Evolutionary conservation across 2,329 filamentous ascomycete genomes (phyloP).

Genomic region (Aureobasidium melanogenum): DNA sequence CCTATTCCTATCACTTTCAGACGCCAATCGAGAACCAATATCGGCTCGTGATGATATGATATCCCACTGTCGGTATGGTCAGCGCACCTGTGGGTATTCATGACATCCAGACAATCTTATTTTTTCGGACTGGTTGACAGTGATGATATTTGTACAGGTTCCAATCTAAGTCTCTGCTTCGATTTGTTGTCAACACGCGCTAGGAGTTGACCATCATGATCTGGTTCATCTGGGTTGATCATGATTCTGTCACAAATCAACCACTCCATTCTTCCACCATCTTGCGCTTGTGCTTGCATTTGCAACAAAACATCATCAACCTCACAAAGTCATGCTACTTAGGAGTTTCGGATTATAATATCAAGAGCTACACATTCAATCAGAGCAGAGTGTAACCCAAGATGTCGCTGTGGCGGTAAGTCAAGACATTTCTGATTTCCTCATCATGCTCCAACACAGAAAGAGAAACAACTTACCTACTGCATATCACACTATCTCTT

Average conservation of each 20-base stretch:
- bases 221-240: background rate
- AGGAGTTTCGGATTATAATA: background rate
- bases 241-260: background rate
- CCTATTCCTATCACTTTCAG: too few species aligned
- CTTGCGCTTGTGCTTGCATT: background rate
- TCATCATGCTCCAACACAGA: too few species aligned
- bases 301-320: background rate
- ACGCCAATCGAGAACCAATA: too few species aligned
- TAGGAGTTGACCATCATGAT: background rate
- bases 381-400: background rate
- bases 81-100: too few species aligned
- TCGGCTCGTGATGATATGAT: too few species aligned
- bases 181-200: background rate
- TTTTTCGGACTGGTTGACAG: too few species aligned
- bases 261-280: background rate
- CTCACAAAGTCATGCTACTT: background rate
- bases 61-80: too few species aligned
- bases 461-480: background rate
- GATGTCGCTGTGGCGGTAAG: slow-evolving; percentile 5
- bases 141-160: too few species aligned
- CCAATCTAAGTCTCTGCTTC: background rate
- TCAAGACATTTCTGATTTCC: background rate
- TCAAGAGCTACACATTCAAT: background rate
- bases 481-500: background rate
- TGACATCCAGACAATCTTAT: too few species aligned